Evolutionary conservation across 176 grass and related monocot species (phyloP).

Genomic region (Miscanthus lutarioriparius): DNA sequence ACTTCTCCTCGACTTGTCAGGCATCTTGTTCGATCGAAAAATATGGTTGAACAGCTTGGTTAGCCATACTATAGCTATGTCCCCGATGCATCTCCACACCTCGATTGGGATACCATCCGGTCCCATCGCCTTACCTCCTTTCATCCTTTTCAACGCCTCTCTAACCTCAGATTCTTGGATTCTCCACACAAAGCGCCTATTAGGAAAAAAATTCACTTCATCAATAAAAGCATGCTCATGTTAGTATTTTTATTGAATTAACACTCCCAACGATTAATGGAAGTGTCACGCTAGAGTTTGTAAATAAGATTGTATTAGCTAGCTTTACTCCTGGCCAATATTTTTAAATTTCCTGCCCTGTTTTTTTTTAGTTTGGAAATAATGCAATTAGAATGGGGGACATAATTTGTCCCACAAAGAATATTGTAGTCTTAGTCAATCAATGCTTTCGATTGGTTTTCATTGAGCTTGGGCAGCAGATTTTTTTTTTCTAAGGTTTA

Average conservation of each 20-base stretch:
- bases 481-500: not conserved
- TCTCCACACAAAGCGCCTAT: no score
- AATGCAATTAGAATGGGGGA: not conserved
- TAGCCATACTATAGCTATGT: no score
- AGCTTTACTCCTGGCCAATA: not conserved
- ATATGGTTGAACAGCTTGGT: no score
- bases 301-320: not conserved
- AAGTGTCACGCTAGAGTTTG: not conserved
- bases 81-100: no score
- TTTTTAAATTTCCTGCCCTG: not conserved
- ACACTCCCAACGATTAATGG: not conserved
- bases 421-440: not conserved
- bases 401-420: not conserved
- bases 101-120: no score
- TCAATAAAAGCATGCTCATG: not conserved
- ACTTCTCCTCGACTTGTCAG: no score
- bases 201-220: not conserved
- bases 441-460: slow-evolving; percentile 2
- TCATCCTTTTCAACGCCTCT: no score
- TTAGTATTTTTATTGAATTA: not conserved
- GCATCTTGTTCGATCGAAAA: no score
- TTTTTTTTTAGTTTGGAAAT: not conserved
- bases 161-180: no score
- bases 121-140: no score
- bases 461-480: not conserved